phyloP scores from a whole-genome alignment of 2,329 filamentous ascomycete species.

The Neoarthrinium moseri region DNA sequence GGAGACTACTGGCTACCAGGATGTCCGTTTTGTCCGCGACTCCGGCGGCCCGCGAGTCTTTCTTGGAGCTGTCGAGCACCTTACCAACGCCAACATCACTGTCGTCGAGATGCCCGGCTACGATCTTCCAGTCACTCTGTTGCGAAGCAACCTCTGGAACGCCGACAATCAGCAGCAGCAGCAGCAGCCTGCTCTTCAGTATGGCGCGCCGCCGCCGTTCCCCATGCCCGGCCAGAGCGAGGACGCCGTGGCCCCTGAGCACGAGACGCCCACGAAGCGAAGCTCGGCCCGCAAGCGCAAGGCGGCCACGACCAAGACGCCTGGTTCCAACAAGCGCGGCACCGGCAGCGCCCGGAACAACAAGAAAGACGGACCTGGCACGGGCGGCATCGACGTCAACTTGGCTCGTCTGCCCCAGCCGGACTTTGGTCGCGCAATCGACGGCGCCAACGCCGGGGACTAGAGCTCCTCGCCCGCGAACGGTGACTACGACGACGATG shows the following conservation, averaged over 20 bases:
- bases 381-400: background rate
- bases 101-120: background rate
- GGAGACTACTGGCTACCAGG: background rate
- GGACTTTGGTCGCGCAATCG: background rate
- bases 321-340: background rate
- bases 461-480: background rate
- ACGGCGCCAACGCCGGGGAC: background rate
- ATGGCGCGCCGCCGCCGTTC: background rate
- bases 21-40: background rate
- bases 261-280: background rate
- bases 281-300: slow-evolving; percentile 3
- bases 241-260: background rate
- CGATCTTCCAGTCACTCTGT: background rate
- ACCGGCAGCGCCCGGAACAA: background rate
- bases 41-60: background rate
- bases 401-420: background rate
- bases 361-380: background rate
- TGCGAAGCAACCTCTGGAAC: background rate
- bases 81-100: background rate
- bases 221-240: background rate
- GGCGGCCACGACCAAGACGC: background rate
- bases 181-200: background rate
- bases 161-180: background rate
- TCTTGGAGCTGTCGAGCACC: background rate
- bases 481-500: background rate